These are phyloP conservation scores for Plasmodium relictum DNA, from an alignment of 169 alveolate genomes.

Conservation along the genomic window DNA sequence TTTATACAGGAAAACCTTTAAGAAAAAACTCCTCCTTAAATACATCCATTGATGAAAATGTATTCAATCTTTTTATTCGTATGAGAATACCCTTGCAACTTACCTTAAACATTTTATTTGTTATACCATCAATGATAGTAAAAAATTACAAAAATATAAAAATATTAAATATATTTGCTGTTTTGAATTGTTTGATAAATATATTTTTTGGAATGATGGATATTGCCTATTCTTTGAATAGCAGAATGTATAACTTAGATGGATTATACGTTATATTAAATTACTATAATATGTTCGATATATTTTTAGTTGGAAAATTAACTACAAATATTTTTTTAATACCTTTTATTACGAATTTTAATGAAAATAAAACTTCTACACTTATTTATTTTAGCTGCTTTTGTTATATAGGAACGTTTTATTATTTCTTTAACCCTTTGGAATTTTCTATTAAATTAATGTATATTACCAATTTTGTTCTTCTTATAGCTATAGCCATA, in stretches of 20 bases:
- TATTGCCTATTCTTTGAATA: conserved; percentile 41
- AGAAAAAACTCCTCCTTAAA: neutral
- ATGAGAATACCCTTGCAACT: conserved; percentile 34
- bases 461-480: conserved; percentile 48
- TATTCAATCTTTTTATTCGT: neutral
- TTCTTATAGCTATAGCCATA: conserved; percentile 40
- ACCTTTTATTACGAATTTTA: conserved; percentile 65
- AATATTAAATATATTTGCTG: conserved; percentile 16
- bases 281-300: conserved; percentile 37
- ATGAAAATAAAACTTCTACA: conserved; percentile 12
- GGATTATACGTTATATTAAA: conserved; percentile 12
- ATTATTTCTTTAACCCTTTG: conserved; percentile 33
- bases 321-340: conserved; percentile 57
- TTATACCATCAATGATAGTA: conserved; percentile 26
- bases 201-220: conserved; percentile 54
- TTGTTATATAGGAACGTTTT: conserved; percentile 38
- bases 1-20: neutral
- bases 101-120: conserved; percentile 10
- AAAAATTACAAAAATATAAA: conserved; percentile 13
- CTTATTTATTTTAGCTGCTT: conserved; percentile 44
- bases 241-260: conserved; percentile 12
- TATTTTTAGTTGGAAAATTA: conserved; percentile 62
- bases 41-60: neutral
- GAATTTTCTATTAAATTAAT: conserved; percentile 54
- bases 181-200: conserved; percentile 36